These are phyloP conservation scores for Phytophthora chlamydospora DNA, from an alignment of 352 stramenopile genomes.

Conservation along the genomic window DNA sequence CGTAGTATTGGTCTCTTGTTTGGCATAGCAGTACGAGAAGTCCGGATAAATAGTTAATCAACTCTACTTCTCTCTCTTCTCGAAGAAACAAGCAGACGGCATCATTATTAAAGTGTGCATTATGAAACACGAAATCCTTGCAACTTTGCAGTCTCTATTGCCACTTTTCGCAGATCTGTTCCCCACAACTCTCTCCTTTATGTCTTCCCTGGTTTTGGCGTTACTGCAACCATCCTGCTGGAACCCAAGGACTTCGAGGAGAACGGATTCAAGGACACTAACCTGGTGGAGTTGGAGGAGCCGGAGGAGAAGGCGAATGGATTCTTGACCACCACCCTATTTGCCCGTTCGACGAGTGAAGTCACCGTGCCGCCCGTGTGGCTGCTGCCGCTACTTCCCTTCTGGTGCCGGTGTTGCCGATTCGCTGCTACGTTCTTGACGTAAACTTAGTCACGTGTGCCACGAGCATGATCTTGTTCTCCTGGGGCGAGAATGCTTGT, in stretches of 20 bases:
- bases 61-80: no score
- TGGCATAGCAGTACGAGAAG: no score
- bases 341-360: neutral
- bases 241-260: neutral
- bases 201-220: neutral
- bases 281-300: neutral
- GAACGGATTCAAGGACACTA: constrained; percentile 2
- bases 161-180: no score
- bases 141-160: neutral
- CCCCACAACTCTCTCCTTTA: no score
- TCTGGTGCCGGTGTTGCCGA: constrained; percentile 3
- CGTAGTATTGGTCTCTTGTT: no score
- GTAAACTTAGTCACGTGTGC: constrained; percentile 43
- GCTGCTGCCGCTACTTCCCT: neutral
- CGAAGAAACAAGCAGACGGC: constrained; percentile 11
- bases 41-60: no score
- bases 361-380: neutral
- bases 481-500: constrained; percentile 41
- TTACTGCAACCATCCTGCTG: neutral
- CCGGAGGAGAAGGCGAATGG: neutral
- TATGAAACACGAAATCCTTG: constrained; percentile 13
- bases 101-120: constrained; percentile 35
- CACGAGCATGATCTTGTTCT: constrained; percentile 44
- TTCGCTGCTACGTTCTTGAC: constrained; percentile 17
- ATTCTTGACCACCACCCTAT: neutral